These are phyloP conservation scores for Persicaria maculosa DNA, from an alignment of 148 eudicot species.

Conservation along the genomic window DNA sequence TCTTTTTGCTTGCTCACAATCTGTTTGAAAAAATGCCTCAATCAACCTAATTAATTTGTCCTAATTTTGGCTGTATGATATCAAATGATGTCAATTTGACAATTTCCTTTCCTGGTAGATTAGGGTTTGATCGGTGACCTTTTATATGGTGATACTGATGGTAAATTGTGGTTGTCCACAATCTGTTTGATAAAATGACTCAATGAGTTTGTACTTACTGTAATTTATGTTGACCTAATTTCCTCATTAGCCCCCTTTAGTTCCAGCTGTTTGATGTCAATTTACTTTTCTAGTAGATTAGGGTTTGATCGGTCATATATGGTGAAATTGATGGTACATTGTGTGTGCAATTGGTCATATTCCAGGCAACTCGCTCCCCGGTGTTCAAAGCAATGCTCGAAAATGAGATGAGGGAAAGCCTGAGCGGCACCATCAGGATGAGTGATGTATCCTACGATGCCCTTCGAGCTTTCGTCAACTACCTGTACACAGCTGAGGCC, in stretches of 20 bases:
- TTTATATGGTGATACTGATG: too few relatives aligned
- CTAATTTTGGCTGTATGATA: too few relatives aligned
- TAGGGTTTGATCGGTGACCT: too few relatives aligned
- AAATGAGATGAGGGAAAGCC: constrained; percentile 78
- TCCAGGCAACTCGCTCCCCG: constrained; percentile 75
- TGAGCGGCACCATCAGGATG: constrained; percentile 76
- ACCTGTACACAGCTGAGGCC: constrained; percentile 76
- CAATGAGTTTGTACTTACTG: constrained; percentile 2
- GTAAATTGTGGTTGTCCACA: constrained; percentile 10
- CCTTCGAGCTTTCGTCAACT: constrained; percentile 66
- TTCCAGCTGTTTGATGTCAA: neutral
- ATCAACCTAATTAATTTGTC: too few relatives aligned
- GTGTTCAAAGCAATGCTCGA: constrained; percentile 91
- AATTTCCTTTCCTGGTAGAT: too few relatives aligned
- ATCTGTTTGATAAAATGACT: constrained; percentile 22
- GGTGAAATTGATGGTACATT: neutral
- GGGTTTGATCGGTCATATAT: neutral
- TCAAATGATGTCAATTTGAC: too few relatives aligned
- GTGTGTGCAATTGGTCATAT: neutral
- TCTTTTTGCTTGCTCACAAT: too few relatives aligned
- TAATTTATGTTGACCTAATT: too few relatives aligned
- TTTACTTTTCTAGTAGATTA: neutral
- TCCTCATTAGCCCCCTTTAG: too few relatives aligned
- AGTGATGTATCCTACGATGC: constrained; percentile 71
- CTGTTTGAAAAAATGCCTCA: too few relatives aligned